These are phyloP conservation scores for Penicillium sp. DNA, from an alignment of 2,329 filamentous ascomycete genomes.

Conservation along the genomic window DNA sequence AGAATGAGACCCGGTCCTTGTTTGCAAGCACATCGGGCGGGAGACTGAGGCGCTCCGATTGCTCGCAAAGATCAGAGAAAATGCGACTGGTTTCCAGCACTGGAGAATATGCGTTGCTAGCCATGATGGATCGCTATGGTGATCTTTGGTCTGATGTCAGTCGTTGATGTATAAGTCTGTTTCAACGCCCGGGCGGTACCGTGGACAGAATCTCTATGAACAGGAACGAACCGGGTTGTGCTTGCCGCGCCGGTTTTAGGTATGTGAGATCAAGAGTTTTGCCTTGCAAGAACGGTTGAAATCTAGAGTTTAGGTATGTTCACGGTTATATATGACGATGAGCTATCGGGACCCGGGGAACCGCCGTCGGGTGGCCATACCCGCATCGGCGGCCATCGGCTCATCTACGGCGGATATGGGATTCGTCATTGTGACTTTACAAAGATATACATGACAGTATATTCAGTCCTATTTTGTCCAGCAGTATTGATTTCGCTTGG, in stretches of 20 bases:
- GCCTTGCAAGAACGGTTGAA: not conserved
- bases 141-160: not conserved
- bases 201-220: not conserved
- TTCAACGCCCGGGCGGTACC: too few species aligned
- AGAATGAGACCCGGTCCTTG: constrained; percentile 39
- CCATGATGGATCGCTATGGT: constrained; percentile 12
- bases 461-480: too few species aligned
- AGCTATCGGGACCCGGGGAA: constrained; percentile 14
- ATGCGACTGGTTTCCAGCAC: constrained; percentile 40
- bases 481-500: too few species aligned
- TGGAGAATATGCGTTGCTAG: constrained; percentile 32
- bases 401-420: not conserved
- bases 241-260: not conserved
- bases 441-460: not conserved
- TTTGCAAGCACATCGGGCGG: constrained; percentile 33
- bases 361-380: constrained; percentile 15
- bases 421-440: not conserved
- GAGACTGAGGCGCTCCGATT: constrained; percentile 35
- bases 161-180: too few species aligned
- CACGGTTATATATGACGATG: constrained; percentile 7
- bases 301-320: not conserved
- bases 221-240: not conserved
- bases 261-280: not conserved
- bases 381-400: constrained; percentile 1
- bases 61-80: constrained; percentile 37